A percentile compares a stretch with the other conserved stretches of the same genome.
These are phyloP conservation scores for Gremmenia infestans DNA, from an alignment of 2,329 filamentous ascomycete species.

Conservation along the genomic window DNA sequence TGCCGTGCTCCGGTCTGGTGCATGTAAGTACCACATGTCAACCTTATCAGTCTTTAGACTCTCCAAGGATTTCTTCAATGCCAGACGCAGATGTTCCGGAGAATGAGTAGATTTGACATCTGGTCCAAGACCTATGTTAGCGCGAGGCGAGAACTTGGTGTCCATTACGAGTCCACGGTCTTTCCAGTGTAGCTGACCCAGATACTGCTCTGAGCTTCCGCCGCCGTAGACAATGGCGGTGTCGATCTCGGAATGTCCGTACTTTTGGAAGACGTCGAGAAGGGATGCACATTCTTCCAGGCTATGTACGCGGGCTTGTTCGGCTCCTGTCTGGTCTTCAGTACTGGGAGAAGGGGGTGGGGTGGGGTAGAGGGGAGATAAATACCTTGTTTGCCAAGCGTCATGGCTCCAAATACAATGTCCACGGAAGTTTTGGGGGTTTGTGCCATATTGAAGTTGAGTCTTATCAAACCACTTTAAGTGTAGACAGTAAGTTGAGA, in stretches of 20 bases:
- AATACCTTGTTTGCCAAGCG: conserved; percentile 19
- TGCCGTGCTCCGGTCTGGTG: conserved; percentile 18
- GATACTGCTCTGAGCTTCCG: conserved; percentile 60
- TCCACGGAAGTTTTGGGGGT: conserved; percentile 1
- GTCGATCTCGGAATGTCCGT: conserved; percentile 64
- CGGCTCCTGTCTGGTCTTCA: conserved; percentile 12
- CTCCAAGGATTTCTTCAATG: not conserved
- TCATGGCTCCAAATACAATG: conserved; percentile 31
- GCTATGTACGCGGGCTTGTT: conserved; percentile 25
- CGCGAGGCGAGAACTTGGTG: not conserved
- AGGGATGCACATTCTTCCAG: conserved; percentile 50
- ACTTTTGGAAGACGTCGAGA: conserved; percentile 58
- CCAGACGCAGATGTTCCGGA: not conserved
- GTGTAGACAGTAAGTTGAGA: not conserved
- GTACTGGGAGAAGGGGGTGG: not conserved
- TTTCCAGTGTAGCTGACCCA: conserved; percentile 29
- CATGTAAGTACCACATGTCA: conserved; percentile 16
- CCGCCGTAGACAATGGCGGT: conserved; percentile 44
- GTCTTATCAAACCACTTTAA: not conserved
- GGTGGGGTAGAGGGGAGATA: not conserved
- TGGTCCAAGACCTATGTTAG: not conserved
- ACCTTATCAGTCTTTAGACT: conserved; percentile 1
- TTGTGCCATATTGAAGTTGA: not conserved
- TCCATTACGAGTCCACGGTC: not conserved
- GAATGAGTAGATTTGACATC: not conserved